Evolutionary conservation across 2,329 filamentous ascomycete species (phyloP).

Genomic region (Diaporthe sp.): DNA sequence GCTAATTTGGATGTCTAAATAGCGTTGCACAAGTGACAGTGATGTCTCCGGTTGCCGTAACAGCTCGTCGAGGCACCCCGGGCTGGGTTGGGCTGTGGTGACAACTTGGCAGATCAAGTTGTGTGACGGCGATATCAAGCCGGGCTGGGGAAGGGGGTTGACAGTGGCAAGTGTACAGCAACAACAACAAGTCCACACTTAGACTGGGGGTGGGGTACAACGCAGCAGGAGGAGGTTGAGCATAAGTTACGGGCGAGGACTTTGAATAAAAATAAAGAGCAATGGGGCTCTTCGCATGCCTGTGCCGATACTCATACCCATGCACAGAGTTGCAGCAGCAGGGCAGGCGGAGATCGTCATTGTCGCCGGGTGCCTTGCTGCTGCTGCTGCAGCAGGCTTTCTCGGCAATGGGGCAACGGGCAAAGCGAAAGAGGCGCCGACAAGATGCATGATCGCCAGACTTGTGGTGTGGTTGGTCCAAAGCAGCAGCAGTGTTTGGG

Average conservation of each 20-base stretch:
- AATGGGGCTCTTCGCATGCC: background rate
- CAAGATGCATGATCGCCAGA: conserved; percentile 26
- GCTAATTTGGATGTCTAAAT: background rate
- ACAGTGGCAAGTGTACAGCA: background rate
- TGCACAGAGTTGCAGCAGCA: conserved; percentile 12
- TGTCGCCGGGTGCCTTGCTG: conserved; percentile 22
- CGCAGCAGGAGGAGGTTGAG: background rate
- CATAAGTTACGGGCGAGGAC: background rate
- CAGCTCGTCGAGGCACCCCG: background rate
- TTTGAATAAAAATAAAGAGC: background rate
- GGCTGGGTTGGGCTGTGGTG: background rate
- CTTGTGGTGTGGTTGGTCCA: conserved; percentile 28
- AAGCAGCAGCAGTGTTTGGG: conserved; percentile 8
- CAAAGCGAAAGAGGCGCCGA: conserved; percentile 26
- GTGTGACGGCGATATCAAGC: conserved; percentile 18
- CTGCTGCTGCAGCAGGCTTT: conserved; percentile 10
- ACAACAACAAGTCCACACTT: background rate
- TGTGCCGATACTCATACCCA: background rate
- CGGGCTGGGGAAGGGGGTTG: background rate
- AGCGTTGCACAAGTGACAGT: conserved; percentile 17
- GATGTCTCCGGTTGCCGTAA: conserved; percentile 14
- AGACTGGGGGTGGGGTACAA: background rate
- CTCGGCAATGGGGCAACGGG: conserved; percentile 6
- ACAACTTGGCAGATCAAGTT: conserved; percentile 16
- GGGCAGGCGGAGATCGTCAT: conserved; percentile 20